Percentiles rank a stretch among this genome's conserved stretches.
Conservation (phyloP, 2,329 filamentous ascomycete genomes). For the Sporothrix brasiliensis region DNA sequence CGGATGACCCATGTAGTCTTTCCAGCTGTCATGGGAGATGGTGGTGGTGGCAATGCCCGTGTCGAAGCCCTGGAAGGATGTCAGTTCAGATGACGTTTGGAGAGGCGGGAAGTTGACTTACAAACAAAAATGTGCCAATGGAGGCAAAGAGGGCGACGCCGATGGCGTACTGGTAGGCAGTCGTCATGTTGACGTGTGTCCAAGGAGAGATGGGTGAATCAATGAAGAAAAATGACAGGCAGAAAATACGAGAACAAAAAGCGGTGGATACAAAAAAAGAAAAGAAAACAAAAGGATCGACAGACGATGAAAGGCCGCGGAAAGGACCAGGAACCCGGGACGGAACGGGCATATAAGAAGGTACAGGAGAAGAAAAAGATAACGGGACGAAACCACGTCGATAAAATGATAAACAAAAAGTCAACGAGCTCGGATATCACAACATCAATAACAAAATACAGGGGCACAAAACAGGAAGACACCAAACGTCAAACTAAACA, state of each 20-base stretch:
- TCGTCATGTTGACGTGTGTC: conserved; percentile 1
- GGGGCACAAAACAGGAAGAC: neutral
- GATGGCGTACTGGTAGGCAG: conserved; percentile 22
- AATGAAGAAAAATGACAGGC: neutral
- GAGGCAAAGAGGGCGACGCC: conserved; percentile 59
- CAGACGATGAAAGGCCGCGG: conserved; percentile 7
- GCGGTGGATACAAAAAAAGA: neutral
- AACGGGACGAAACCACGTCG: neutral
- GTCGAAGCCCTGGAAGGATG: conserved; percentile 5
- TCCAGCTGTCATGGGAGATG: conserved; percentile 63
- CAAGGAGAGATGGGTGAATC: neutral
- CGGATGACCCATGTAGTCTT: conserved; percentile 60
- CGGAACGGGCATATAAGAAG: neutral
- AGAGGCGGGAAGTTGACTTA: conserved; percentile 40
- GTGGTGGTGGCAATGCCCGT: conserved; percentile 42
- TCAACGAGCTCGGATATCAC: neutral
- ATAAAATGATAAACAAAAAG: neutral
- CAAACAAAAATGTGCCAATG: conserved; percentile 63
- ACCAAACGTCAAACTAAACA: neutral
- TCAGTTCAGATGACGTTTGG: neutral
- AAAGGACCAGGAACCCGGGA: neutral
- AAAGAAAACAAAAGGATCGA: neutral
- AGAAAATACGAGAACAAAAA: too few species aligned
- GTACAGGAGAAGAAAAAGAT: neutral
- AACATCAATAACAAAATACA: neutral